Base-by-base conservation (phyloP, 2,329 filamentous ascomycete genomes). In the Hymenoscyphus linearis region DNA sequence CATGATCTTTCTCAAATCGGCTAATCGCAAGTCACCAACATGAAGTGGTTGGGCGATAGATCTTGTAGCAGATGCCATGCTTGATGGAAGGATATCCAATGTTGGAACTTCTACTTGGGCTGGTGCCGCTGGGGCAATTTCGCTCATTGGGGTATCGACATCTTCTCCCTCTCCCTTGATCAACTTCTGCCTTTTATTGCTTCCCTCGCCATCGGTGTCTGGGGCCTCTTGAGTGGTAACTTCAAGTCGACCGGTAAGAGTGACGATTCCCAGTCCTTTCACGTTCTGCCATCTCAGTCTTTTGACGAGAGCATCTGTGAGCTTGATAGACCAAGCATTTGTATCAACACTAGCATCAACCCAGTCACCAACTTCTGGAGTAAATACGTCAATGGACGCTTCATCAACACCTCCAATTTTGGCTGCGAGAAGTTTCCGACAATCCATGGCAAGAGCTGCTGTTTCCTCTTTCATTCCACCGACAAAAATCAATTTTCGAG, bases 261-360 rank as follows among this genome's bases (percentile, higher is more conserved):
- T 96, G 16, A 96, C 93, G 61, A 99, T 91, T 44, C 91, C 90
- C 7, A 98, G 79, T 2, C 90, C 92, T 60, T 91, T 87, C 26
- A 98, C 92, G 62, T 91, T 93, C 77, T 98, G 95, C 95, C 95
- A 98, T 71, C 90, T 91, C 62, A 99, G 81, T 68, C 89, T 89
- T 75, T 91, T 91, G 62, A 96, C 89, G 22, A 99, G 84, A 52
- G 84, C 79, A 67, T 93, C 90, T 55, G 91, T 92, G 18, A 99
- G 82, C 75, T 93, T 96, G 63, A 99, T 90, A 26, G 90, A 88
- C 95, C 96, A 99, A 3, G 95, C 93, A 73, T 98, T 97, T 4
- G 93, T 98, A 73, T 99, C 95, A 50, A 98, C 93, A 71, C 93
- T 97, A 13, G 93, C 95, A 74, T 99, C 88, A 50, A 99, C 82